Conservation (phyloP, 139 green algal species). For the Zygnema circumcarinatum region DNA sequence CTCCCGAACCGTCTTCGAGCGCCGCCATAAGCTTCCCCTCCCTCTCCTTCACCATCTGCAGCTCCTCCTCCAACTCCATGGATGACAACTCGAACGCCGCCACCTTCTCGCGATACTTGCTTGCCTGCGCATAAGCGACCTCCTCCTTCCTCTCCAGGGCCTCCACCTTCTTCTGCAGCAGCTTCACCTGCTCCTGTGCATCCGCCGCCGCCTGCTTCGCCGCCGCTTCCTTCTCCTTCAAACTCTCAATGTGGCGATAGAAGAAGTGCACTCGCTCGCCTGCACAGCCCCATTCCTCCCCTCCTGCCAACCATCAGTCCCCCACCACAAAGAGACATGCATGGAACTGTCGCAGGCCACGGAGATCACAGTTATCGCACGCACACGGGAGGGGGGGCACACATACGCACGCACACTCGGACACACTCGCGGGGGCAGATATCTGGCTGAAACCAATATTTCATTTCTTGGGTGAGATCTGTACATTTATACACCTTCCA, state of each 20-base stretch:
- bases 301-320: too few species aligned
- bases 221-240: not conserved
- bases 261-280: not conserved
- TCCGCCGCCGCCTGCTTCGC: not conserved
- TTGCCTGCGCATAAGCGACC: not conserved
- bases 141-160: not conserved
- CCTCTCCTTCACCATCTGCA: not conserved
- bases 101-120: not conserved
- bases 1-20: not conserved
- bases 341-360: too few species aligned
- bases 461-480: not conserved
- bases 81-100: not conserved
- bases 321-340: too few species aligned
- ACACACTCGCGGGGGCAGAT: not conserved
- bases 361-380: too few species aligned
- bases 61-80: not conserved
- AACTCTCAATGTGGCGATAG: not conserved
- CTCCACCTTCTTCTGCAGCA: not conserved
- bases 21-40: not conserved
- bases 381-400: too few species aligned
- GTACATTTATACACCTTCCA: not conserved
- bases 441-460: not conserved
- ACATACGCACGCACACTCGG: not conserved
- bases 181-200: not conserved
- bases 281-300: too few species aligned